These are phyloP conservation scores for Xerocomellus amylosporus DNA, from an alignment of 768 basidiomycete genomes.

Conservation along the genomic window DNA sequence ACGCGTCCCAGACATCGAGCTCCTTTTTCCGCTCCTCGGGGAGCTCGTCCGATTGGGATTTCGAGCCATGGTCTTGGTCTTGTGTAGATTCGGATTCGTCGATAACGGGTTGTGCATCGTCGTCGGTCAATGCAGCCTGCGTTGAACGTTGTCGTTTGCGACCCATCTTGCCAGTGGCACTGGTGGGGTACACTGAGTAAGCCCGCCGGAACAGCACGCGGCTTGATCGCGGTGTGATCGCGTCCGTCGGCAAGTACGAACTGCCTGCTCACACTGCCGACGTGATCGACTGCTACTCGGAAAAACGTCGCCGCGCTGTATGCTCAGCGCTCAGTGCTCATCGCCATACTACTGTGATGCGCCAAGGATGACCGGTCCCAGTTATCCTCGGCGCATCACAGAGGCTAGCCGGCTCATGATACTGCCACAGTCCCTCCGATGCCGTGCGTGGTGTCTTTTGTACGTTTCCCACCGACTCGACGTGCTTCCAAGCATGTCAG, in stretches of 20 bases:
- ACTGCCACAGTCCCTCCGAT: background rate
- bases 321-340: background rate
- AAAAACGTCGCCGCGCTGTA: background rate
- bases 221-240: constrained; percentile 2
- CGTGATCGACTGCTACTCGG: background rate
- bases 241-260: background rate
- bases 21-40: constrained; percentile 45
- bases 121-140: constrained; percentile 36
- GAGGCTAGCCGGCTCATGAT: background rate
- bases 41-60: constrained; percentile 6
- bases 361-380: too few relatives aligned
- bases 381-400: too few relatives aligned
- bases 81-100: constrained; percentile 14
- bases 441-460: background rate
- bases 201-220: constrained; percentile 2
- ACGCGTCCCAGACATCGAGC: constrained; percentile 66
- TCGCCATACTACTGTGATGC: background rate
- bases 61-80: background rate
- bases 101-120: constrained; percentile 23
- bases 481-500: background rate
- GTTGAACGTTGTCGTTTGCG: constrained; percentile 48
- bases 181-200: constrained; percentile 12
- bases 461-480: background rate
- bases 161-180: constrained; percentile 17
- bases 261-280: background rate